These are phyloP conservation scores for Chytriomyces sp. DNA, from an alignment of 192 early-diverging fungal genomes.

Conservation along the genomic window DNA sequence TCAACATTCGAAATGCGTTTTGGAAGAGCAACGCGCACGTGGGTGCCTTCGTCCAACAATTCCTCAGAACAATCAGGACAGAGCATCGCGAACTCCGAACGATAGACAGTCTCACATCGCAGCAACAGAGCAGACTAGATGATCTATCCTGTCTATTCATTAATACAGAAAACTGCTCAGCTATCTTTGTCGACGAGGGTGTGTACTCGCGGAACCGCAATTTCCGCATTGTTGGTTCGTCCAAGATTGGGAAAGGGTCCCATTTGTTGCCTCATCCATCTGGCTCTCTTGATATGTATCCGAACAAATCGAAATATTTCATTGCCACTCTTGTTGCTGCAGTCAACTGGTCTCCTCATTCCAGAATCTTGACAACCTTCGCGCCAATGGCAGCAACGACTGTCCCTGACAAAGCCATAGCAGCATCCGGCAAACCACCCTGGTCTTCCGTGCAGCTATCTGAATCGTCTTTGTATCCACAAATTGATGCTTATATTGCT, in stretches of 20 bases:
- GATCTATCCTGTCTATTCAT: not conserved
- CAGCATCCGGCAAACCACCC: not conserved
- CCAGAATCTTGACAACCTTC: not conserved
- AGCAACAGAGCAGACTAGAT: not conserved
- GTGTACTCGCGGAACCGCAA: slow-evolving; percentile 43
- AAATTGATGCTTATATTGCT: slow-evolving; percentile 24
- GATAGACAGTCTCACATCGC: not conserved
- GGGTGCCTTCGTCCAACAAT: slow-evolving; percentile 4
- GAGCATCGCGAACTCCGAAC: not conserved
- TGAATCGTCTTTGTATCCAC: slow-evolving; percentile 14
- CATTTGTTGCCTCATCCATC: slow-evolving; percentile 1
- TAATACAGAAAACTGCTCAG: not conserved
- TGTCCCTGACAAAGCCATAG: not conserved
- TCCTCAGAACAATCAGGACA: not conserved
- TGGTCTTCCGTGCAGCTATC: not conserved
- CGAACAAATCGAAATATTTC: slow-evolving; percentile 19
- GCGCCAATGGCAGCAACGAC: not conserved
- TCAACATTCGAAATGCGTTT: slow-evolving; percentile 9
- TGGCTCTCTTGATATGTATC: not conserved
- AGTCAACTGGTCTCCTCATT: not conserved
- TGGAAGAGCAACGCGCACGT: slow-evolving; percentile 31
- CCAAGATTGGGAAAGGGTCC: slow-evolving; percentile 36
- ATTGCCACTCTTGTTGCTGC: slow-evolving; percentile 33
- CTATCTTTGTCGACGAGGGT: slow-evolving; percentile 27
- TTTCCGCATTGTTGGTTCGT: slow-evolving; percentile 25